Conservation (phyloP, 23 red algal species). For the Chondrus crispus region DNA sequence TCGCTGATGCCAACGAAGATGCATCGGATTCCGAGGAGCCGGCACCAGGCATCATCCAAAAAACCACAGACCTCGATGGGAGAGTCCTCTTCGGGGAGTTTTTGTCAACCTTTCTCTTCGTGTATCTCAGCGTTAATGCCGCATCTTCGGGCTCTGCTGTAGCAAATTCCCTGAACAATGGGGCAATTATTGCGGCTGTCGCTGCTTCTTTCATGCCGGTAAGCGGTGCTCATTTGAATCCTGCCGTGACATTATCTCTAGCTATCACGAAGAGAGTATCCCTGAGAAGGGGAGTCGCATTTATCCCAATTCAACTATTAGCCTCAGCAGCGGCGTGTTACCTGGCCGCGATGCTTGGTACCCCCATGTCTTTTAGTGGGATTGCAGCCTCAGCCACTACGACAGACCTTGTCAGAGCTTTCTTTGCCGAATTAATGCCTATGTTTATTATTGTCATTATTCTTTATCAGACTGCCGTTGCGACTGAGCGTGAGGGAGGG, state of each 20-base stretch:
- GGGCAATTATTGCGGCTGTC: constrained; percentile 27
- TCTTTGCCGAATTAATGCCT: constrained; percentile 54
- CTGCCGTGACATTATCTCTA: constrained; percentile 44
- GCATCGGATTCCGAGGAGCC: too few relatives aligned
- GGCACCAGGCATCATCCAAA: not conserved
- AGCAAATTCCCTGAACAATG: constrained; percentile 39
- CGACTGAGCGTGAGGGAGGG: constrained; percentile 38
- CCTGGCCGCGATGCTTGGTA: constrained; percentile 29
- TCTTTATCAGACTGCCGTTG: constrained; percentile 57
- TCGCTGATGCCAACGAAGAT: too few relatives aligned
- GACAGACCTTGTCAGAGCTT: constrained; percentile 21
- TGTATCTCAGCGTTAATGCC: constrained; percentile 55
- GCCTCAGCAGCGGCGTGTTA: constrained; percentile 31
- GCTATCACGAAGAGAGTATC: constrained; percentile 32
- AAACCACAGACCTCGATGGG: not conserved
- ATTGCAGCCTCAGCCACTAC: not conserved
- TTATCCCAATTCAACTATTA: constrained; percentile 33
- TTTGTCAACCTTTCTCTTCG: constrained; percentile 58
- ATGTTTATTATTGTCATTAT: constrained; percentile 61
- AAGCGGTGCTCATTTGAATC: constrained; percentile 58
- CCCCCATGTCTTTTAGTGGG: not conserved
- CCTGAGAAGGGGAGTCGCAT: constrained; percentile 11
- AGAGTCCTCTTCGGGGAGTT: constrained; percentile 54
- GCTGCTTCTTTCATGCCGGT: constrained; percentile 62
- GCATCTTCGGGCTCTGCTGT: not conserved